Base-by-base conservation (phyloP, 1,284 basidiomycete species). In the Pisolithus thermaeus region DNA sequence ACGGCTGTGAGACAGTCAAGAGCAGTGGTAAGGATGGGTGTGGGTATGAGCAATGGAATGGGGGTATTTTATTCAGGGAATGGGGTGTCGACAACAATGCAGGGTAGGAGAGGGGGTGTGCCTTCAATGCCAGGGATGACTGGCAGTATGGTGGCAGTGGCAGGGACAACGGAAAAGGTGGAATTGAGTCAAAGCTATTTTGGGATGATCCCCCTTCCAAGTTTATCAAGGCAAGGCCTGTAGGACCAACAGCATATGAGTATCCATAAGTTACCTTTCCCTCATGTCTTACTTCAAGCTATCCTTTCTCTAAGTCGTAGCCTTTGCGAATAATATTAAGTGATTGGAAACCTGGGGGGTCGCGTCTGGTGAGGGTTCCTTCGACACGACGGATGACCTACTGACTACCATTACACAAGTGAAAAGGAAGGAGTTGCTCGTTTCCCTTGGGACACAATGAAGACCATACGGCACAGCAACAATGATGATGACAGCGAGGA, bases 101-200 rank as follows among this genome's bases (percentile, higher is more conserved):
- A 35, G 32, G 12, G 32, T 35, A 12, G 32, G 32, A 35, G 12
- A 35, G 32, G 7, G 8, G 28, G 32, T 35, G 12, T 35, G 32
- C 12, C 32, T 35, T 35, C 32, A 12, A 35, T 12, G 12, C 32
- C 12, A 3, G 32, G 32, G 32, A 12, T 35, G 42, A 55, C 61
- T 47, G 32, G 56, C 50, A 46, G 57, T 49, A 40, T 63, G 68
- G 23, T 67, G 62, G 28, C 64, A 50, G 38, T 63, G 60, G 52
- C 49, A 12, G 16, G 56, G 25, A 36, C 55, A 42, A 66, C 66
- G 30, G 74, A 80, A 56, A 81, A 72, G 56, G 73, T 74, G 56
- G 87, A 87, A 54, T 66, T 88, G 38, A 90, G 92, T 47, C 90
- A 91, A 73, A 92, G 85, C 58, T 97, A 95, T 72, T 72, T 98